A percentile compares a stretch with the other conserved stretches of the same genome.
Conservation (phyloP, 345 rosid genomes). For the Citrus hindsii region DNA sequence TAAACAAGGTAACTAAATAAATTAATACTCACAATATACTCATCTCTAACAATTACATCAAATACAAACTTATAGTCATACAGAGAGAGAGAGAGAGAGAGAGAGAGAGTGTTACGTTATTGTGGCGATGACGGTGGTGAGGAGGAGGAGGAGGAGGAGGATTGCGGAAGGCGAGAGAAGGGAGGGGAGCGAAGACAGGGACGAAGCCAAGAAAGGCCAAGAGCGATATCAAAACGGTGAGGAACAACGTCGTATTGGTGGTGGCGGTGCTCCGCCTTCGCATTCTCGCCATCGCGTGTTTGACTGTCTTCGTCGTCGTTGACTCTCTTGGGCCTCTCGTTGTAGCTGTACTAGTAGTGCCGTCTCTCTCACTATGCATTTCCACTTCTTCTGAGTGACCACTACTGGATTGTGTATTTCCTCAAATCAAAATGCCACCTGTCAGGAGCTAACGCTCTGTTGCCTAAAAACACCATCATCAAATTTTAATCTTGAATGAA, state of each 20-base stretch:
- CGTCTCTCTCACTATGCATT: not conserved
- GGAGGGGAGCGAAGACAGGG: slow-evolving; percentile 69
- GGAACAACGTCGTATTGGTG: slow-evolving; percentile 28
- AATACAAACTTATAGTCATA: too few relatives aligned
- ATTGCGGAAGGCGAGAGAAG: slow-evolving; percentile 38
- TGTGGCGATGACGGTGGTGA: slow-evolving; percentile 22
- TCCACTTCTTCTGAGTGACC: too few relatives aligned
- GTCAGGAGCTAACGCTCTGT: too few relatives aligned
- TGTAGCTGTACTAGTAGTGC: not conserved
- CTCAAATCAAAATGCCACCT: too few relatives aligned
- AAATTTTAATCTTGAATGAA: too few relatives aligned
- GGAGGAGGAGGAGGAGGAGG: not conserved
- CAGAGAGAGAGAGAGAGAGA: too few relatives aligned
- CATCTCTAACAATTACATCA: not conserved
- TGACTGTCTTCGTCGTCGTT: not conserved
- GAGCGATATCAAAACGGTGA: slow-evolving; percentile 36
- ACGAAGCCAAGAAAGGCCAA: slow-evolving; percentile 36
- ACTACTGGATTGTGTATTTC: too few relatives aligned
- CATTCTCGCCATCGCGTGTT: slow-evolving; percentile 33
- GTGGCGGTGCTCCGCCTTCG: slow-evolving; percentile 28
- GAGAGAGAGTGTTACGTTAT: slow-evolving; percentile 9
- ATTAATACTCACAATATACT: not conserved
- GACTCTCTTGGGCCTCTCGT: not conserved
- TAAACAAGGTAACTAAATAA: not conserved
- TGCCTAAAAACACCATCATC: too few relatives aligned